A percentile compares a stretch with the other conserved stretches of the same genome.
Evolutionary conservation across 371 early-diverging fungal species (phyloP).

Genomic region (Batkoa obscura): DNA sequence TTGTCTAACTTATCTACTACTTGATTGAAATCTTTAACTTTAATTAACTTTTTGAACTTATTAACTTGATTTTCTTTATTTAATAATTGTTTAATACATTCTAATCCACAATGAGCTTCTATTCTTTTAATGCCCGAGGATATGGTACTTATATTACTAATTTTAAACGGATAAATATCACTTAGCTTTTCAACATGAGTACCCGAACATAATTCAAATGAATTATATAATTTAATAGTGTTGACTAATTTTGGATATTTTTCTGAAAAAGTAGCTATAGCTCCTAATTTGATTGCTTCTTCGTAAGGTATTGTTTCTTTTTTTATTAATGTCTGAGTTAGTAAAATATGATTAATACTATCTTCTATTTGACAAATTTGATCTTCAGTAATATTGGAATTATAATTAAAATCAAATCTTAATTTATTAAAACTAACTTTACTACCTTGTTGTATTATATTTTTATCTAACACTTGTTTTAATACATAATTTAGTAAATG

Average conservation of each 20-base stretch:
- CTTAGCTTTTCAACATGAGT: conserved; percentile 44
- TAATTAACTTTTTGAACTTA: background rate
- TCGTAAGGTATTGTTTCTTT: conserved; percentile 14
- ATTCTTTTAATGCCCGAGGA: conserved; percentile 26
- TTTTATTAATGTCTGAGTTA: conserved; percentile 16
- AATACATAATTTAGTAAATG: conserved; percentile 53
- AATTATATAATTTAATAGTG: conserved; percentile 28
- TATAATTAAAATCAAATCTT: conserved; percentile 52
- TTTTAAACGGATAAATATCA: conserved; percentile 47
- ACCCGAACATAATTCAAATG: conserved; percentile 55
- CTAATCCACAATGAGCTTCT: conserved; percentile 47
- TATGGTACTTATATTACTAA: conserved; percentile 40
- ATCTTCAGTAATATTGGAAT: conserved; percentile 24
- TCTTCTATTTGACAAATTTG: conserved; percentile 20
- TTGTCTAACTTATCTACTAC: background rate
- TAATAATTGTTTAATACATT: conserved; percentile 25
- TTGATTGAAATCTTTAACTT: background rate
- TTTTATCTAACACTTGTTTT: conserved; percentile 26
- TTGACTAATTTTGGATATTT: conserved; percentile 45
- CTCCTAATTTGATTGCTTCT: conserved; percentile 37
- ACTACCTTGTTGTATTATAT: conserved; percentile 46
- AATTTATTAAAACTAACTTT: conserved; percentile 35
- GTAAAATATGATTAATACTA: conserved; percentile 25
- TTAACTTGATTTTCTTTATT: conserved; percentile 13
- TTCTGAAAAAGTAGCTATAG: conserved; percentile 45